Percentiles rank a stretch among this genome's conserved stretches.
Conservation (phyloP, 306 rosid genomes). For the Carpinus fangiana region DNA sequence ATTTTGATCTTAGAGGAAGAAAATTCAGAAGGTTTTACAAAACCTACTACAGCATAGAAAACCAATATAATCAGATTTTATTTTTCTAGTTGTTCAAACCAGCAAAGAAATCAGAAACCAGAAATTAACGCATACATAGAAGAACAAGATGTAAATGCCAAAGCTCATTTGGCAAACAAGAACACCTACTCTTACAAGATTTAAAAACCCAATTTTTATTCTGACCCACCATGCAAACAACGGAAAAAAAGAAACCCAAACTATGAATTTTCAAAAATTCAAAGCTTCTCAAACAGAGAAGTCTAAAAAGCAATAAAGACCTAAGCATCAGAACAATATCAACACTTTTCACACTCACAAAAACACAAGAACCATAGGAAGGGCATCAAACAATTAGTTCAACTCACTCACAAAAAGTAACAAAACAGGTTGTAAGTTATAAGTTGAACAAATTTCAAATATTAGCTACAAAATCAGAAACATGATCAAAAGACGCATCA, state of each 20-base stretch:
- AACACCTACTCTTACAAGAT: too few relatives aligned
- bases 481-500: conserved; percentile 14
- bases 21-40: background rate
- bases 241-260: background rate
- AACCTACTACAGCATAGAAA: background rate
- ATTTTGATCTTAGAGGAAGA: background rate
- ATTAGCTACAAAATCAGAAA: conserved; percentile 28
- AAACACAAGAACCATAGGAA: background rate
- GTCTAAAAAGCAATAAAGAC: background rate
- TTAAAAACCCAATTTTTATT: background rate
- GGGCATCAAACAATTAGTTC: background rate
- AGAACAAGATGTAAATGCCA: background rate
- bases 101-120: background rate
- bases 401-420: background rate
- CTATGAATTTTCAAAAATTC: background rate
- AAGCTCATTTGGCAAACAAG: background rate
- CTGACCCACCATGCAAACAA: conserved; percentile 4
- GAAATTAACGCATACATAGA: background rate
- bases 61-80: background rate
- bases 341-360: conserved; percentile 1
- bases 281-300: background rate
- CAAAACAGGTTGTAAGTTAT: background rate
- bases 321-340: background rate
- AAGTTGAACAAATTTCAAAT: background rate
- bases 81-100: background rate